Conservation (phyloP, 768 basidiomycete genomes). For the Lenzites betulinus region DNA sequence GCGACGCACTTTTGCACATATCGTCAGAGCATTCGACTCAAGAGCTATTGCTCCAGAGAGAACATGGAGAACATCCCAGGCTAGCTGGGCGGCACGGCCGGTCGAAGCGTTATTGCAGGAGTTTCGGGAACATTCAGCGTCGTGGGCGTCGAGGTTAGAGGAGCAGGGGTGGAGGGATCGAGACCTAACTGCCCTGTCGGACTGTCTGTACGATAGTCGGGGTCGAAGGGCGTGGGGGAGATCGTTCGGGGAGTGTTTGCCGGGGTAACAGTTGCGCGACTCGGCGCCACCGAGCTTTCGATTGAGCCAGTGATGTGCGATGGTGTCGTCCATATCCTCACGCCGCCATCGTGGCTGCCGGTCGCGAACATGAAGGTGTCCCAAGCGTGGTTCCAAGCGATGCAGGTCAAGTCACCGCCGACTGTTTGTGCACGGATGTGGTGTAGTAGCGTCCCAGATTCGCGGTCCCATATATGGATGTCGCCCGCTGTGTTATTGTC, state of each 20-base stretch:
- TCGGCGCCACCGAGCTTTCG: conserved; percentile 10
- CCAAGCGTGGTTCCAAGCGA: conserved; percentile 75
- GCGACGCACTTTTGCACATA: conserved; percentile 11
- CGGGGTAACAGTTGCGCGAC: conserved; percentile 11
- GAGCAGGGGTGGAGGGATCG: background rate
- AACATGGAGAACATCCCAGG: background rate
- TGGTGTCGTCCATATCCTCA: conserved; percentile 65
- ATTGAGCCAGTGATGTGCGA: conserved; percentile 5
- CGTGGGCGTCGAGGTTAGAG: background rate
- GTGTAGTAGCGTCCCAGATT: conserved; percentile 72
- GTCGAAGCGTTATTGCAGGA: background rate
- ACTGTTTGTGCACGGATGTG: conserved; percentile 58
- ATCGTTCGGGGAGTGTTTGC: conserved; percentile 22
- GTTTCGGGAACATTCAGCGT: background rate
- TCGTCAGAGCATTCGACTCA: background rate
- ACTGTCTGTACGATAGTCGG: conserved; percentile 21
- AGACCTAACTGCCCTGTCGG: conserved; percentile 3
- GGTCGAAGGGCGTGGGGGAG: conserved; percentile 20
- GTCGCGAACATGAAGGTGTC: conserved; percentile 73
- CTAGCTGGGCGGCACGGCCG: background rate
- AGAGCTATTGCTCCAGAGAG: background rate
- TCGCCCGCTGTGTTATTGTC: conserved; percentile 59
- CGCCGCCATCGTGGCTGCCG: conserved; percentile 74
- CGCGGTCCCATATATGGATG: conserved; percentile 85
- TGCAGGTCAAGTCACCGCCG: conserved; percentile 71